Base-by-base conservation (phyloP, 2,329 filamentous ascomycete genomes). In the Ophiobolus disseminans region DNA sequence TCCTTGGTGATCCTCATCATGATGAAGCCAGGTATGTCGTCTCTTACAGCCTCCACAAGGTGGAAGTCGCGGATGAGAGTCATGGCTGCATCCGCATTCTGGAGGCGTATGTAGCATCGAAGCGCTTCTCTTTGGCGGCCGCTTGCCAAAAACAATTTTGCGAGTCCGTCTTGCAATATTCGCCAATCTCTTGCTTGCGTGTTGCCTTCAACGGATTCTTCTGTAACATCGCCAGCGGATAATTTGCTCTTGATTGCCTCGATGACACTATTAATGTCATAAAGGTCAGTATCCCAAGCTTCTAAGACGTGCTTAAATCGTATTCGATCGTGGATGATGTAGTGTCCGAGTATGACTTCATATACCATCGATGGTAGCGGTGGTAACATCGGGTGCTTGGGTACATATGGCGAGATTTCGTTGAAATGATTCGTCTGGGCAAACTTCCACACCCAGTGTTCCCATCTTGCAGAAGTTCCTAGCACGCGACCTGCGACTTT, bases 391-490 rank as follows among this genome's bases (percentile, higher is more conserved):
- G 86, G 84, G 43, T 86, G 82, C 1, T 84, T 86, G 0, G 94
- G 94, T 22, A 99, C 89, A 63, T 88, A 86, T 26, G 88, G 82
- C 4, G 89, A 88, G 52, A 99, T 96, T 61, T 96, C 92, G 68
- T 97, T 90, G 62, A 96, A 91, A 65, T 86, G 91, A 56, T 90
- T 83, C 2, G 89, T 88, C 31, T 91, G 88, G 6, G 91, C 90
- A 74, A 99, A 99, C 0, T 85, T 87, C 85, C 89, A 95, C 4
- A 95, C 88, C 91, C 93, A 97, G 63, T 95, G 90, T 75, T 97
- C 92, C 94, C 94, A 99, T 60, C 88, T 80, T 38, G 88, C 81
- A 1, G 91, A 85, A 1, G 87, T 90, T 34, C 86, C 86, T 1
- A 99, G 79, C 0, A 97, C 92, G 65, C 87, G 91, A 11, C 88